phyloP scores from a whole-genome alignment of 108 stramenopile genomes.

The Schizochytrium sp. region DNA sequence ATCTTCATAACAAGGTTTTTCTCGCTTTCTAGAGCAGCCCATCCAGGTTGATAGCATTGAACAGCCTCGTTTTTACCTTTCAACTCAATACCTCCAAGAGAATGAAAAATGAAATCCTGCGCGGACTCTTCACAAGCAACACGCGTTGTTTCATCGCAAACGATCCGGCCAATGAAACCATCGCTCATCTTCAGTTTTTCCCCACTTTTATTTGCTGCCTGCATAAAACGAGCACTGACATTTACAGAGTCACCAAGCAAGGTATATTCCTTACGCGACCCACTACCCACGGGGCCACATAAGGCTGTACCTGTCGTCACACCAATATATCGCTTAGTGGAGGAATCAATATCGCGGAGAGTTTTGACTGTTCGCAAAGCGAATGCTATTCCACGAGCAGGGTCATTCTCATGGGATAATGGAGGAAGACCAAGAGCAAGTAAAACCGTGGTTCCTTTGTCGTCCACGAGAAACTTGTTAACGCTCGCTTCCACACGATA shows the following conservation, averaged over 20 bases:
- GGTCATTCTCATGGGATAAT: constrained; percentile 71
- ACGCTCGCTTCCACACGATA: constrained; percentile 77
- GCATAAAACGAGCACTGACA: constrained; percentile 78
- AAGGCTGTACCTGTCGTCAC: constrained; percentile 77
- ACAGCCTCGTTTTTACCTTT: constrained; percentile 73
- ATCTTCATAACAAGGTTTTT: neutral
- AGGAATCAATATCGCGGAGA: constrained; percentile 67
- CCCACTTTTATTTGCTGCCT: constrained; percentile 55
- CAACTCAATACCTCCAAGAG: constrained; percentile 69
- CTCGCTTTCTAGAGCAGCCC: neutral
- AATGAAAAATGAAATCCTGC: constrained; percentile 68
- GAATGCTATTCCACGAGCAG: constrained; percentile 69
- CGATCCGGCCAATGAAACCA: constrained; percentile 30
- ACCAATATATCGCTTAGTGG: constrained; percentile 70
- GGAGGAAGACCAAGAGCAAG: constrained; percentile 78
- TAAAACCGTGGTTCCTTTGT: constrained; percentile 78
- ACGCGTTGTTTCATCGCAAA: constrained; percentile 15
- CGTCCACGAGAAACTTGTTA: constrained; percentile 80
- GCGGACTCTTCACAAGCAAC: neutral
- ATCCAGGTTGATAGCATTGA: constrained; percentile 68
- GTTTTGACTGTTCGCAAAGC: constrained; percentile 69
- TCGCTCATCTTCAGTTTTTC: constrained; percentile 19
- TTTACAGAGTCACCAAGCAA: constrained; percentile 79
- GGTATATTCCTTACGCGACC: constrained; percentile 75
- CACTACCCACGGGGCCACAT: constrained; percentile 78